Evolutionary conservation across 192 early-diverging fungal species (phyloP).

Genomic region (Rhizoclosmatium sp.): DNA sequence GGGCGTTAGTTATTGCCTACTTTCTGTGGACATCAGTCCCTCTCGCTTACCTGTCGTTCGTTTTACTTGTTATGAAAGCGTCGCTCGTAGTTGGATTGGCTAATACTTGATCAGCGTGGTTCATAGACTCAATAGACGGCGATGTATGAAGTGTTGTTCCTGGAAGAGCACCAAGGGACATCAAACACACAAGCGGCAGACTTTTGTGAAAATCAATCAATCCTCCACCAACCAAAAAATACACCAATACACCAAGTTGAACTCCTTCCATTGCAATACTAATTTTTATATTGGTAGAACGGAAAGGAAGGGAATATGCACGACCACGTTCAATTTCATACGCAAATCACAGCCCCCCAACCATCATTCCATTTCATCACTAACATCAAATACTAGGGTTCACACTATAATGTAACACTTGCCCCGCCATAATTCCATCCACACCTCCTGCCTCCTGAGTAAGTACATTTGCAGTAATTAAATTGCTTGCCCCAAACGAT

Average conservation of each 20-base stretch:
- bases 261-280: background rate
- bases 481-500: constrained; percentile 87
- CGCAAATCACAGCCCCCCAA: background rate
- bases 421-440: constrained; percentile 85
- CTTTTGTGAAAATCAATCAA: background rate
- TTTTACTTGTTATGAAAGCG: background rate
- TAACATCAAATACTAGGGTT: constrained; percentile 17
- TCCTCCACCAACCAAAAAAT: background rate
- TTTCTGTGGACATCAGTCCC: background rate
- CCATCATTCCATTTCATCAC: background rate
- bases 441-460: constrained; percentile 86
- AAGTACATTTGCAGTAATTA: constrained; percentile 62
- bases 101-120: background rate
- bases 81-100: background rate
- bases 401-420: constrained; percentile 64
- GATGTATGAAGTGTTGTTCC: constrained; percentile 17
- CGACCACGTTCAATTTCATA: background rate
- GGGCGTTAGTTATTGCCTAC: background rate
- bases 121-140: background rate
- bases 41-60: background rate
- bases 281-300: background rate
- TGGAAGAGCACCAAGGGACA: constrained; percentile 23
- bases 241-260: background rate
- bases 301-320: background rate
- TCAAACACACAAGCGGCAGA: background rate